These are phyloP conservation scores for Fusarium sp. DNA, from an alignment of 2,329 filamentous ascomycete species.

Conservation along the genomic window DNA sequence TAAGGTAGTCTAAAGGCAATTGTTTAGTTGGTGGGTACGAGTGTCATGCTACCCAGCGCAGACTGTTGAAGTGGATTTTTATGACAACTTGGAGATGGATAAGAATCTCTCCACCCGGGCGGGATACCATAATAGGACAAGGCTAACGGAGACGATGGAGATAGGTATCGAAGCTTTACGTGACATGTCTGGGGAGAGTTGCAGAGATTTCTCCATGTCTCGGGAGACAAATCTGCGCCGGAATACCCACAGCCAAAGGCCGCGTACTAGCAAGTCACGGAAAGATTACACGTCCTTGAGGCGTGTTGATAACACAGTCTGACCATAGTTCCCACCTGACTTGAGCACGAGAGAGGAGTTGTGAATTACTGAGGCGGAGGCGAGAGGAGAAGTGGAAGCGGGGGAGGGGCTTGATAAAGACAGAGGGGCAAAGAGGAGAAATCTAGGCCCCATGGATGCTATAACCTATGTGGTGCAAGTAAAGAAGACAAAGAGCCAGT, in stretches of 20 bases:
- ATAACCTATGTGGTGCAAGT: conserved; percentile 25
- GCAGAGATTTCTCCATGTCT: not conserved
- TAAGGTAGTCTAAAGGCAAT: conserved; percentile 1
- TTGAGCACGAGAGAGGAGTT: conserved; percentile 16
- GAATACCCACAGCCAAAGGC: not conserved
- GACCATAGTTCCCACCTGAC: conserved; percentile 8
- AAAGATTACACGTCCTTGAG: not conserved
- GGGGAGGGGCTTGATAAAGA: conserved; percentile 8
- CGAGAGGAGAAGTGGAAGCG: conserved; percentile 7
- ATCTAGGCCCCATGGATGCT: not conserved
- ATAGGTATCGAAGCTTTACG: not conserved
- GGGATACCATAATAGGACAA: conserved; percentile 11
- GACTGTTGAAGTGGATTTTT: conserved; percentile 8
- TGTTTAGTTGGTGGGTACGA: conserved; percentile 21
- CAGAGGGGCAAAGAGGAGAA: conserved; percentile 26
- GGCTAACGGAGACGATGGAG: not conserved
- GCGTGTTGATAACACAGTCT: conserved; percentile 8
- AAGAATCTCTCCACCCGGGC: conserved; percentile 9
- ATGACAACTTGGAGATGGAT: conserved; percentile 12
- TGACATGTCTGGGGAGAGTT: not conserved
- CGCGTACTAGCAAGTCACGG: not conserved
- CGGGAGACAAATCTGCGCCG: not conserved
- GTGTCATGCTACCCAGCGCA: conserved; percentile 6
- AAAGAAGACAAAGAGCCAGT: not conserved
- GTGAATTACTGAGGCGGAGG: conserved; percentile 26